phyloP scores from a whole-genome alignment of 768 basidiomycete species.

The Boletus barrowsii region DNA sequence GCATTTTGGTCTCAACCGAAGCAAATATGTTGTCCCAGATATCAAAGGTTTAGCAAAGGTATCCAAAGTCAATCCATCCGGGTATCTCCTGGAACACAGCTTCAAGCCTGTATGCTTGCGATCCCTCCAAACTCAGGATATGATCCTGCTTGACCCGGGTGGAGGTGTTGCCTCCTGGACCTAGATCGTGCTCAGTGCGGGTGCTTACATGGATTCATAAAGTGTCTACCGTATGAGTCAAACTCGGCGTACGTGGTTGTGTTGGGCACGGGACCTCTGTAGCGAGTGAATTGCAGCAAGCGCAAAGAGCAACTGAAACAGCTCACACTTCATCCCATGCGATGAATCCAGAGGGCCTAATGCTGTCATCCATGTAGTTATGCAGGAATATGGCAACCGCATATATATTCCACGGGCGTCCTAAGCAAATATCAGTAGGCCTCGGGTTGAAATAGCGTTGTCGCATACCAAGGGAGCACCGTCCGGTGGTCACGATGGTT shows the following conservation, averaged over 20 bases:
- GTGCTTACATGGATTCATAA: not conserved
- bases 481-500: conserved; percentile 40
- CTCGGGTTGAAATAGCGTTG: not conserved
- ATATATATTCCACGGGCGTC: conserved; percentile 61
- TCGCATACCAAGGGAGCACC: conserved; percentile 49
- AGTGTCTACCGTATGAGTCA: conserved; percentile 43
- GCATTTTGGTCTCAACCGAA: too few species aligned
- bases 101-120: conserved; percentile 39
- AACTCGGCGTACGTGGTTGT: conserved; percentile 61
- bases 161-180: conserved; percentile 51
- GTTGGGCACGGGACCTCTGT: conserved; percentile 47
- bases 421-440: conserved; percentile 3
- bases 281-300: conserved; percentile 18
- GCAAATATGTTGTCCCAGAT: too few species aligned
- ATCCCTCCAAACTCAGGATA: conserved; percentile 33
- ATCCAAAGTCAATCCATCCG: conserved; percentile 54
- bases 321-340: conserved; percentile 36
- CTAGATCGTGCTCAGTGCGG: conserved; percentile 25
- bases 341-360: conserved; percentile 49
- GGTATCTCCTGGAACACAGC: conserved; percentile 50
- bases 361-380: conserved; percentile 58
- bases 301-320: not conserved
- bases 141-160: conserved; percentile 46
- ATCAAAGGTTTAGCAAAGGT: conserved; percentile 20
- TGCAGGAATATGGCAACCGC: conserved; percentile 52